Conservation (phyloP, 345 rosid genomes). For the Eutrema heterophyllum region DNA sequence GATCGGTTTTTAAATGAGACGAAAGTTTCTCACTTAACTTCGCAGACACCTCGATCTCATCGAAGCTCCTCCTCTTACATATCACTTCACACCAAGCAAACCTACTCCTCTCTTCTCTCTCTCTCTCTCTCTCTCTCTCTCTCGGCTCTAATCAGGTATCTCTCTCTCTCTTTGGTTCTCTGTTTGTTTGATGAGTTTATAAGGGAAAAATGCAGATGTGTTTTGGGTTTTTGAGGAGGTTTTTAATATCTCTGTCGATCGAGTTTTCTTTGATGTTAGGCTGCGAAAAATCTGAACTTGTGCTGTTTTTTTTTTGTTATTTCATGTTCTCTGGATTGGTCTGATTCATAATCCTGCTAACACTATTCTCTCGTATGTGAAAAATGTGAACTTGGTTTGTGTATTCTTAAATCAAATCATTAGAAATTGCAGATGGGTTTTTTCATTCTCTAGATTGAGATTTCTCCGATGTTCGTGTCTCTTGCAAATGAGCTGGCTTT, state of each 20-base stretch:
- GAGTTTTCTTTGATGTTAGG: constrained; percentile 1
- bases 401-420: constrained; percentile 1
- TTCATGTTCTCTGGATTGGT: neutral
- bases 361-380: neutral
- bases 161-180: neutral
- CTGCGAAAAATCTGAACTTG: neutral
- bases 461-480: neutral
- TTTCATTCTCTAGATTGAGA: neutral
- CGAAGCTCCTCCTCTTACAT: constrained; percentile 24
- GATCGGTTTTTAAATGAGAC: neutral
- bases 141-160: constrained; percentile 15
- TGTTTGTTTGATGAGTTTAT: neutral
- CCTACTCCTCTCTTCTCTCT: constrained; percentile 22
- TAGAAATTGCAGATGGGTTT: neutral
- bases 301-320: neutral
- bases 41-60: constrained; percentile 35
- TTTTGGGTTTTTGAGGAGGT: neutral
- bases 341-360: neutral
- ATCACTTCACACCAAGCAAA: constrained; percentile 15
- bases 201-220: constrained; percentile 5
- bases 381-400: constrained; percentile 5
- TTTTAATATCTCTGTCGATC: neutral
- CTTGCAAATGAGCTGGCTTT: neutral
- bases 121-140: neutral
- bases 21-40: neutral